Evolutionary conservation across 441 rosid genomes (phyloP).

Genomic region (Pelargonium exstipulatum): DNA sequence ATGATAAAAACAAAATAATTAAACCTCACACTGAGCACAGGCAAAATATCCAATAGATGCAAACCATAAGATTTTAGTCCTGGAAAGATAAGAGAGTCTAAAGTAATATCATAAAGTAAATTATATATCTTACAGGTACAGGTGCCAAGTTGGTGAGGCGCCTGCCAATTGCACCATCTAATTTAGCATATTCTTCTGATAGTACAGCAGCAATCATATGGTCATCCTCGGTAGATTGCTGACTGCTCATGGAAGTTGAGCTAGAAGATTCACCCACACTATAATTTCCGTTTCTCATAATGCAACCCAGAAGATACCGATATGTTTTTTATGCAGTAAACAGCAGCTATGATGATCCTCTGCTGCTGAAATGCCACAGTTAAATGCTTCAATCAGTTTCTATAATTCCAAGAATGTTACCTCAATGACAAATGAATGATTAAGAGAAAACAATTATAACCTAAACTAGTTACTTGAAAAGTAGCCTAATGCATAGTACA

Average conservation of each 20-base stretch:
- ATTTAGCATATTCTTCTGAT: slow-evolving; percentile 65
- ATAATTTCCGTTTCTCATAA: slow-evolving; percentile 35
- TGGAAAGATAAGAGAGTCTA: neutral
- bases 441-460: neutral
- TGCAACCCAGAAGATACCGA: slow-evolving; percentile 3
- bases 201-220: slow-evolving; percentile 74
- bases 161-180: slow-evolving; percentile 69
- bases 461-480: neutral
- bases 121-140: slow-evolving; percentile 44
- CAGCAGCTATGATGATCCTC: slow-evolving; percentile 7
- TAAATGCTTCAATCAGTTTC: slow-evolving; percentile 2
- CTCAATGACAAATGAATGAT: neutral
- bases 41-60: neutral
- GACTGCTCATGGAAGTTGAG: slow-evolving; percentile 74
- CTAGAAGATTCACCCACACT: slow-evolving; percentile 61
- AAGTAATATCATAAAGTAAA: neutral
- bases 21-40: neutral
- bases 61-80: neutral
- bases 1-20: neutral
- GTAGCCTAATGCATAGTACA: neutral
- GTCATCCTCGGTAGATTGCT: slow-evolving; percentile 68
- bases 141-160: slow-evolving; percentile 77
- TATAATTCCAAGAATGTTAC: slow-evolving; percentile 7
- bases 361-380: slow-evolving; percentile 3
- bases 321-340: neutral